Conservation (phyloP, 2,329 filamentous ascomycete genomes). For the Shiraia bambusicola region DNA sequence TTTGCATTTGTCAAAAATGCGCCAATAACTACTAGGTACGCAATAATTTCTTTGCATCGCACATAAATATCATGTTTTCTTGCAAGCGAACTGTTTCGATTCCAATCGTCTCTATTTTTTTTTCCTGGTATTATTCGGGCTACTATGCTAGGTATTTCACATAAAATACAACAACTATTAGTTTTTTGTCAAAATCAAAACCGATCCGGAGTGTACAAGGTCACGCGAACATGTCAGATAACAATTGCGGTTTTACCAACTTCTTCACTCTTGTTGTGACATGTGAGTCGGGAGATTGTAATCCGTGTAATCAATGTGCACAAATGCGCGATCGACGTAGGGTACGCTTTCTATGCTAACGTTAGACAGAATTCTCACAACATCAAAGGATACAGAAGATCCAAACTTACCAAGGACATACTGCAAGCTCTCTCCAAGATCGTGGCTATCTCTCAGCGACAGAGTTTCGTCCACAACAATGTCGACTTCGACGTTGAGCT, state of each 20-base stretch:
- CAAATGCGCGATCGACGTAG: conserved; percentile 63
- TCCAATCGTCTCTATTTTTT: too few relatives aligned
- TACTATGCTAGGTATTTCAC: too few relatives aligned
- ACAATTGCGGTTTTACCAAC: background rate
- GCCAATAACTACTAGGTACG: too few relatives aligned
- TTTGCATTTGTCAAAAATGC: too few relatives aligned
- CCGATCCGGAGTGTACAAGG: too few relatives aligned
- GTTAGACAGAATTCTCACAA: conserved; percentile 10
- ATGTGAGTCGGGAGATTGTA: conserved; percentile 56
- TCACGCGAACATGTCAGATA: too few relatives aligned
- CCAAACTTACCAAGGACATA: conserved; percentile 66
- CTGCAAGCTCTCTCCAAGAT: conserved; percentile 74
- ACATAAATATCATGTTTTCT: too few relatives aligned
- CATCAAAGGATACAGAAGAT: background rate
- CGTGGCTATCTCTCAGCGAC: conserved; percentile 76
- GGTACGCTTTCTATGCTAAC: conserved; percentile 64
- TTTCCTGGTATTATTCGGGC: too few relatives aligned
- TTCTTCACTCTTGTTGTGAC: conserved; percentile 47
- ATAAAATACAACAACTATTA: too few relatives aligned
- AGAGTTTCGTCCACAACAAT: conserved; percentile 78
- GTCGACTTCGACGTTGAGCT: conserved; percentile 80
- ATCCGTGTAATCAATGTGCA: conserved; percentile 54
- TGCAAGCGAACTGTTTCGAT: too few relatives aligned
- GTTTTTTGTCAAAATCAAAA: too few relatives aligned
- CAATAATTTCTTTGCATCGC: too few relatives aligned